Percentiles rank a stretch among this genome's conserved stretches.
phyloP scores from a whole-genome alignment of 306 rosid genomes.

The Psophocarpus tetragonolobus region DNA sequence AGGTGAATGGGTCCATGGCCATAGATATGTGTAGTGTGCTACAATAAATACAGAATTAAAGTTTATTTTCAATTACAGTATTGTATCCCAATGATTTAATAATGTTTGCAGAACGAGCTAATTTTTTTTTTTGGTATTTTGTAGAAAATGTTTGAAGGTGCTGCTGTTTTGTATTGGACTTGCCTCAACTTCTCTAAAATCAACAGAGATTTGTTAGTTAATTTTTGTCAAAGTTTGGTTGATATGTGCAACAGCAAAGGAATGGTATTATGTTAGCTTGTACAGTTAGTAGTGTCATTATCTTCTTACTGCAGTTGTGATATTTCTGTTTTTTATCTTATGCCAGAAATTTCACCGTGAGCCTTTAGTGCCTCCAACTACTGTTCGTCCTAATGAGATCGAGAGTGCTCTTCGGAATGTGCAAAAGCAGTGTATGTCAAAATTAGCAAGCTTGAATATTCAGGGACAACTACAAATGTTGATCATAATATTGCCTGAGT shows the following conservation, averaged over 20 bases:
- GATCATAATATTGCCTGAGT: constrained; percentile 74
- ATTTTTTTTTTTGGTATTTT: neutral
- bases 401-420: constrained; percentile 47
- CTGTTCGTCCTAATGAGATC: constrained; percentile 21
- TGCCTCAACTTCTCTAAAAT: constrained; percentile 55
- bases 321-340: neutral
- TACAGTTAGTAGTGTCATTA: neutral
- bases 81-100: neutral
- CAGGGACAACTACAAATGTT: constrained; percentile 49
- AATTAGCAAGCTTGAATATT: neutral
- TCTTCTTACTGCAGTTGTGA: neutral
- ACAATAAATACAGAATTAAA: neutral
- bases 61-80: neutral
- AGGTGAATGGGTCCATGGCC: neutral
- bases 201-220: neutral
- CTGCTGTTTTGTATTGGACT: constrained; percentile 51
- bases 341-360: constrained; percentile 47
- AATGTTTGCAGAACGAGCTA: neutral
- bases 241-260: constrained; percentile 68
- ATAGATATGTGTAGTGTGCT: neutral
- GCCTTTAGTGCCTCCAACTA: constrained; percentile 44
- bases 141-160: constrained; percentile 79
- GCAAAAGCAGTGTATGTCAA: constrained; percentile 22
- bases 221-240: constrained; percentile 43
- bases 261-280: constrained; percentile 49